Evolutionary conservation across 805 yeast genomes (phyloP).

Genomic region (Ogataea saltuana): DNA sequence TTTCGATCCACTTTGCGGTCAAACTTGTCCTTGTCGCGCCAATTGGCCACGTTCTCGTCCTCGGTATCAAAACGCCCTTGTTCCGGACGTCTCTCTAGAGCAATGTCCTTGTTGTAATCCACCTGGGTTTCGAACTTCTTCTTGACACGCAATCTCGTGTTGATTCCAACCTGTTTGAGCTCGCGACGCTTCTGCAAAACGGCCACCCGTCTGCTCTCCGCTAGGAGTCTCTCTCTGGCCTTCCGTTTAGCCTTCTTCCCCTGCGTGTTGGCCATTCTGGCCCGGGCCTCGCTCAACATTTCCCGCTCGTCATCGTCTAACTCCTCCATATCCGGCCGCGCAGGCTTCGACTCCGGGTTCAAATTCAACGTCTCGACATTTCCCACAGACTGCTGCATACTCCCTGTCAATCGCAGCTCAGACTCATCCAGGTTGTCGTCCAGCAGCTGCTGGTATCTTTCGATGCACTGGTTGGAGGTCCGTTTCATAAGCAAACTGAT

Average conservation of each 20-base stretch:
- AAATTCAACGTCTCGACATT: slow-evolving; percentile 60
- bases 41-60: slow-evolving; percentile 53
- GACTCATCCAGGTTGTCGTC: slow-evolving; percentile 45
- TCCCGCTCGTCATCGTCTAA: slow-evolving; percentile 87
- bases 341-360: slow-evolving; percentile 74
- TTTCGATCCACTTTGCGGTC: slow-evolving; percentile 42
- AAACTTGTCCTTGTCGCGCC: slow-evolving; percentile 41
- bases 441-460: slow-evolving; percentile 73
- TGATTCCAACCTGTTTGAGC: slow-evolving; percentile 76
- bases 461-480: slow-evolving; percentile 84
- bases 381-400: slow-evolving; percentile 15
- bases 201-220: slow-evolving; percentile 75
- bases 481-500: slow-evolving; percentile 80
- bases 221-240: slow-evolving; percentile 78
- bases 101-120: slow-evolving; percentile 83
- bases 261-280: slow-evolving; percentile 86
- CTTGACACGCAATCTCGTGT: slow-evolving; percentile 48
- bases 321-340: slow-evolving; percentile 76
- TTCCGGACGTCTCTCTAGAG: slow-evolving; percentile 70
- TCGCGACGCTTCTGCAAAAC: slow-evolving; percentile 78
- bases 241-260: slow-evolving; percentile 94
- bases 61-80: slow-evolving; percentile 67
- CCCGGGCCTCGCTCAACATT: slow-evolving; percentile 93
- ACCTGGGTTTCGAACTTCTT: slow-evolving; percentile 59
- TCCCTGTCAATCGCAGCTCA: slow-evolving; percentile 28